phyloP scores from a whole-genome alignment of 495 filamentous ascomycete species.

The Pyrenopolyporus hunteri region DNA sequence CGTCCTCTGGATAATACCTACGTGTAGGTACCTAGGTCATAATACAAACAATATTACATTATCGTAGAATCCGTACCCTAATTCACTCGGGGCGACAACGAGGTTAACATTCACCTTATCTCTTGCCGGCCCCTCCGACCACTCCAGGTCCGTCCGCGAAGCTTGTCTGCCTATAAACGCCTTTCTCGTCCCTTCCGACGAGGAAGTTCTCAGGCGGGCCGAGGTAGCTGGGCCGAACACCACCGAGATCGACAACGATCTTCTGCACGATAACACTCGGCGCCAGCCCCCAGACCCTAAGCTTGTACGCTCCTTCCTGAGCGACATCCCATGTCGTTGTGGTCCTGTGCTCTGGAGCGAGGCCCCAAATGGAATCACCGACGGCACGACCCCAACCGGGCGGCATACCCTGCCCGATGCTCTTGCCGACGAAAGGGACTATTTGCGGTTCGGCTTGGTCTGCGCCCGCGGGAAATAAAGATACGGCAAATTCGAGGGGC shows the following conservation, averaged over 20 bases:
- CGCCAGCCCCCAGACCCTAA: constrained; percentile 68
- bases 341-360: constrained; percentile 50
- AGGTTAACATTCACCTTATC: neutral
- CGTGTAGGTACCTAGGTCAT: too few relatives aligned
- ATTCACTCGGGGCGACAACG: too few relatives aligned
- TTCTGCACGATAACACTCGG: constrained; percentile 73
- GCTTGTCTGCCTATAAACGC: constrained; percentile 49
- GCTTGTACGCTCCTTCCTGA: constrained; percentile 58
- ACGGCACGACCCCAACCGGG: constrained; percentile 64
- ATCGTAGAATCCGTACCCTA: too few relatives aligned
- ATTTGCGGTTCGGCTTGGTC: constrained; percentile 52
- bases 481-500: constrained; percentile 66
- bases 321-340: constrained; percentile 58
- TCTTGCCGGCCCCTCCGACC: constrained; percentile 8
- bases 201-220: constrained; percentile 72
- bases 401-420: constrained; percentile 56
- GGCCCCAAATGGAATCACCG: constrained; percentile 63
- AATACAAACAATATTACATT: too few relatives aligned
- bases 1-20: too few relatives aligned
- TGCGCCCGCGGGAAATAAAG: constrained; percentile 50
- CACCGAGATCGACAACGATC: constrained; percentile 69
- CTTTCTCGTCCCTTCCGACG: constrained; percentile 52
- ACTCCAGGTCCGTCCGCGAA: constrained; percentile 43
- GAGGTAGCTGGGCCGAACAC: constrained; percentile 68
- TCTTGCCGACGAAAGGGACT: constrained; percentile 58